These are phyloP conservation scores for Fusarium stilboides DNA, from an alignment of 2,329 filamentous ascomycete genomes.

Conservation along the genomic window DNA sequence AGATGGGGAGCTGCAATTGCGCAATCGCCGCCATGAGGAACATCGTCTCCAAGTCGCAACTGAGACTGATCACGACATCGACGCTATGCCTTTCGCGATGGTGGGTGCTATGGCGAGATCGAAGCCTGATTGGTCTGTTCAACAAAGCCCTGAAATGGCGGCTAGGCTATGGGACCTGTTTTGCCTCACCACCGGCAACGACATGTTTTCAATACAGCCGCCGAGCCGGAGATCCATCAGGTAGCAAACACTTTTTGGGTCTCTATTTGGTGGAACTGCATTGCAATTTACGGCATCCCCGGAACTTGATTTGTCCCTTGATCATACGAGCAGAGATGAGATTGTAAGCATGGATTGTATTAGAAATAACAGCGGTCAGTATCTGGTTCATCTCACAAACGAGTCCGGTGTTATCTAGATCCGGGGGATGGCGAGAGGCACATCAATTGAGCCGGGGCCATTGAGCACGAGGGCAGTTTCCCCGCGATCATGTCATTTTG, in stretches of 20 bases:
- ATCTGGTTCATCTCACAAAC: constrained; percentile 33
- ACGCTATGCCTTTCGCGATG: constrained; percentile 66
- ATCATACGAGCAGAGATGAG: constrained; percentile 7
- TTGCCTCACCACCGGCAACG: constrained; percentile 44
- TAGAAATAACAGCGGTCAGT: constrained; percentile 26
- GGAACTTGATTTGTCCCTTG: constrained; percentile 16
- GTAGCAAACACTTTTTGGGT: constrained; percentile 38
- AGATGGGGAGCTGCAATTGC: constrained; percentile 54
- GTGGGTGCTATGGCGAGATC: constrained; percentile 41
- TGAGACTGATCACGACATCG: constrained; percentile 67
- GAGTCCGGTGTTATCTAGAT: constrained; percentile 25
- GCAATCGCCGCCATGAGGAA: constrained; percentile 55
- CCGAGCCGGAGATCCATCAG: constrained; percentile 46
- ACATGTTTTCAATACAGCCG: constrained; percentile 43
- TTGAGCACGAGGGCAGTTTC: constrained; percentile 43
- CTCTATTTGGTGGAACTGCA: constrained; percentile 25
- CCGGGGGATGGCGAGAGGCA: constrained; percentile 16
- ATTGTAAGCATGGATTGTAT: constrained; percentile 18
- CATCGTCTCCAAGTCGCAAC: constrained; percentile 51
- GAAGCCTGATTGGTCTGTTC: constrained; percentile 55
- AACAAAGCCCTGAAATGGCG: constrained; percentile 43
- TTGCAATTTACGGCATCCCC: constrained; percentile 21
- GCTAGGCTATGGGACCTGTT: constrained; percentile 46
- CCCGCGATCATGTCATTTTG: constrained; percentile 49
- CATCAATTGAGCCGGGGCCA: constrained; percentile 21